Evolutionary conservation across 164 flowering plant genomes (phyloP), one percentile per base, ranked within the genome.

Genomic region (Echeveria elegans): DNA sequence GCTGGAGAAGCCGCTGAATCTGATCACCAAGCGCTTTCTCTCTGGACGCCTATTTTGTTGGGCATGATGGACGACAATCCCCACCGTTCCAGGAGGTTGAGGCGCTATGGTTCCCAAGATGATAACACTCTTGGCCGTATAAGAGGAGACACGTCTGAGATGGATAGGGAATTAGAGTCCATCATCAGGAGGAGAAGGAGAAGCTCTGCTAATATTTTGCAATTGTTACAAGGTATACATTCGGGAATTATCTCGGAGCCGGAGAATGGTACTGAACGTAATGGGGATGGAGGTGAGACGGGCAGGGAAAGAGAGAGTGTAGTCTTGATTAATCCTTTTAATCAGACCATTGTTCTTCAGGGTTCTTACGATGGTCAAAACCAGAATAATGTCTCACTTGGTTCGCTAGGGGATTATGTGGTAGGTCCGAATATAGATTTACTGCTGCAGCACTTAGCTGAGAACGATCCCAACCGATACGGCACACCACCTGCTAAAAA

Each of bases 401-500:
- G 88, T 0, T 81, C 92, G 0, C 65, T 89, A 26, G 90, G 96
- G 26, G 92, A 89, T 64, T 89, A 88, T 72, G 80, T 88, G 71
- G 73, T 86, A 12, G 94, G 96, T 21, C 87, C 90, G 65, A 86
- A 88, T 47, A 74, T 92, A 38, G 96, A 92, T 66, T 63, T 82
- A 60, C 62, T 92, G 74, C 78, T 92, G 73, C 98, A 92, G 74
- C 98, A 85, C 81, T 77, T 92, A 72, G 86, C 87, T 0, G 98
- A 92, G 69, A 92, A 89, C 76, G 96, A 88, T 75, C 90, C 96
- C 6, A 88, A 84, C 69, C 76, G 89, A 65, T 84, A 89, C 65
- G 94, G 98, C n/a, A 84, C 92, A 4, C 98, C 92, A 24, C 98
- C 98, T 0, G 86, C 98, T 10, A 79, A 80, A 26, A 89, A 88